These are phyloP conservation scores for Anastatica hierochuntica DNA, from an alignment of 345 rosid species.

Conservation along the genomic window DNA sequence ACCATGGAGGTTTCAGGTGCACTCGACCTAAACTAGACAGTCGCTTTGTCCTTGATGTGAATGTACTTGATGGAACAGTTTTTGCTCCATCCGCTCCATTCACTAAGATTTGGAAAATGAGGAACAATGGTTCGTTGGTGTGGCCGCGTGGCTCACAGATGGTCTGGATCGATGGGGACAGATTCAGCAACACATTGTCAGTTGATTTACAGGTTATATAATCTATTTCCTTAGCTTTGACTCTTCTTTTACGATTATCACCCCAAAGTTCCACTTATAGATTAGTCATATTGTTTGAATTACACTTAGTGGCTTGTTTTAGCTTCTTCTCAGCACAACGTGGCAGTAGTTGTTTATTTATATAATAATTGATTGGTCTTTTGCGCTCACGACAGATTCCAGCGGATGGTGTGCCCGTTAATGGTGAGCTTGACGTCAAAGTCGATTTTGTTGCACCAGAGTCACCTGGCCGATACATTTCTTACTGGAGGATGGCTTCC, in stretches of 20 bases:
- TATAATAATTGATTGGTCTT: background rate
- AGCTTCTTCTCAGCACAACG: too few species aligned
- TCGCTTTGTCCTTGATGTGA: conserved; percentile 73
- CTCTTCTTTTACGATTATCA: background rate
- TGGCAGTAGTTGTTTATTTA: too few species aligned
- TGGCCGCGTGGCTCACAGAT: conserved; percentile 64
- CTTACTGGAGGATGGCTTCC: conserved; percentile 86
- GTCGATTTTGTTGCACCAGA: conserved; percentile 70
- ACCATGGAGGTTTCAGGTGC: conserved; percentile 23
- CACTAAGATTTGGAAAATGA: conserved; percentile 91
- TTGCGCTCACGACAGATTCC: conserved; percentile 46
- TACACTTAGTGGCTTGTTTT: too few species aligned
- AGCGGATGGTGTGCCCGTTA: conserved; percentile 44
- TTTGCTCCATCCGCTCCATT: conserved; percentile 67
- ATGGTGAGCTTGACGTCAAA: conserved; percentile 60
- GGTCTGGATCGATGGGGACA: conserved; percentile 79
- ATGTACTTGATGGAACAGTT: conserved; percentile 68
- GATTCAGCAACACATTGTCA: conserved; percentile 28
- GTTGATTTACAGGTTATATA: conserved; percentile 53
- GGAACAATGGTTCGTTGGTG: conserved; percentile 54
- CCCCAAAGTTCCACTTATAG: background rate
- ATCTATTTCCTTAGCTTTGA: conserved; percentile 8
- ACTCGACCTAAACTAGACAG: conserved; percentile 54
- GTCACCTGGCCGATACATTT: conserved; percentile 66
- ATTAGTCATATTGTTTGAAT: too few species aligned